Evolutionary conservation across 129 eudicot species (phyloP).

Genomic region (Apium graveolens): DNA sequence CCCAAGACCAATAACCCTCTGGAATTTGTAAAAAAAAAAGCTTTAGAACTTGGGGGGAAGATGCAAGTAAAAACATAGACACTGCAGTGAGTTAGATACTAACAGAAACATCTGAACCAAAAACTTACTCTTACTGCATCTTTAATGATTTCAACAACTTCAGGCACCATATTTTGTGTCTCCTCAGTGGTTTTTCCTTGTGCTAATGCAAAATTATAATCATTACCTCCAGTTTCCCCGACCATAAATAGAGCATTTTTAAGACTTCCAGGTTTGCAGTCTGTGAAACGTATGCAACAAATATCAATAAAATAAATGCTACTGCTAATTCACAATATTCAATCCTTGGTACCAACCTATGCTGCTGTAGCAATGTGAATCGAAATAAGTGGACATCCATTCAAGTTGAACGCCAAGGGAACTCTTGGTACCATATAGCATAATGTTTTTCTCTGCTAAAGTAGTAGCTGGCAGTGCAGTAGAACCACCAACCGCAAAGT

Average conservation of each 20-base stretch:
- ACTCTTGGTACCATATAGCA: neutral
- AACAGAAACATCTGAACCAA: neutral
- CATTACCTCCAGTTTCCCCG: constrained; percentile 35
- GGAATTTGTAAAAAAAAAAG: neutral
- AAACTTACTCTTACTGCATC: constrained; percentile 1
- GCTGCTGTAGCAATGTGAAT: constrained; percentile 12
- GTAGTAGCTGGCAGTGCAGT: neutral
- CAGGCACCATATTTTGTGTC: neutral
- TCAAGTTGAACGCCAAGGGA: constrained; percentile 17
- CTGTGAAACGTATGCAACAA: neutral
- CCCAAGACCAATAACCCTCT: neutral
- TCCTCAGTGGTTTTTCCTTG: constrained; percentile 18
- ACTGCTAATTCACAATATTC: neutral
- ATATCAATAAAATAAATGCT: neutral
- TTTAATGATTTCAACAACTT: constrained; percentile 7
- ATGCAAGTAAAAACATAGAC: neutral
- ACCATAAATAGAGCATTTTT: constrained; percentile 20
- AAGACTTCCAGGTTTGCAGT: constrained; percentile 3
- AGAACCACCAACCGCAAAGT: constrained; percentile 7
- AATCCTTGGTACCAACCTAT: neutral
- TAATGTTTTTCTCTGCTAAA: constrained; percentile 14
- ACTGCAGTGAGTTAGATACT: neutral
- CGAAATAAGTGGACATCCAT: constrained; percentile 19
- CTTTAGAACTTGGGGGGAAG: too few relatives aligned
- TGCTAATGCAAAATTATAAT: constrained; percentile 12